These are phyloP conservation scores for Platanthera guangdongensis DNA, from an alignment of 106 monocot species.

Conservation along the genomic window DNA sequence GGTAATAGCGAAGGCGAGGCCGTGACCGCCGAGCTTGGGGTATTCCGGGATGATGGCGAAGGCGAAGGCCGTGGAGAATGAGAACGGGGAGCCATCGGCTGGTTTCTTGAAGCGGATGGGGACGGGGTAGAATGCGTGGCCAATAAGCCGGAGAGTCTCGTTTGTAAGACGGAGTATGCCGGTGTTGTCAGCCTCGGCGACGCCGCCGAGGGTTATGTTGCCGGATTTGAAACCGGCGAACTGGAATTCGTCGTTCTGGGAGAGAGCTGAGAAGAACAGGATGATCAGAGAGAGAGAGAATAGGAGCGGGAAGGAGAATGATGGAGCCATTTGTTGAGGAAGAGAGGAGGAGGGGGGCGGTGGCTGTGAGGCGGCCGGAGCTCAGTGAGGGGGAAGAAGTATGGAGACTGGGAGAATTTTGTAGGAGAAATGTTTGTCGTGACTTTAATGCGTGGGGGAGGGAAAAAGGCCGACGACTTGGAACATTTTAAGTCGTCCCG, in stretches of 20 bases:
- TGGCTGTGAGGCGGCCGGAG: background rate
- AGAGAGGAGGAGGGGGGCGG: background rate
- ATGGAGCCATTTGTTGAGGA: background rate
- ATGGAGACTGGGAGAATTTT: background rate
- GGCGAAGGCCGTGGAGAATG: slow-evolving; percentile 15
- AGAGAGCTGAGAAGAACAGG: background rate
- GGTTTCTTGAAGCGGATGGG: slow-evolving; percentile 19
- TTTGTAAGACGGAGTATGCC: slow-evolving; percentile 19
- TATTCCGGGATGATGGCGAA: slow-evolving; percentile 14
- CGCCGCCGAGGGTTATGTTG: slow-evolving; percentile 16
- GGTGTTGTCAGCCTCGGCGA: background rate
- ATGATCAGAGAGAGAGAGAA: background rate
- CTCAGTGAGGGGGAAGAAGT: background rate
- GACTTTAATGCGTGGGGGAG: background rate
- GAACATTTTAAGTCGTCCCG: too few species aligned
- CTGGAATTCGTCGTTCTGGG: background rate
- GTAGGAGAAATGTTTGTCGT: background rate
- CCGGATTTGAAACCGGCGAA: slow-evolving; percentile 5
- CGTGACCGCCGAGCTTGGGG: slow-evolving; percentile 12
- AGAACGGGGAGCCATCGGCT: background rate
- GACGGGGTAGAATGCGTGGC: slow-evolving; percentile 15
- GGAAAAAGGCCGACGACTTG: too few species aligned
- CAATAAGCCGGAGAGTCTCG: slow-evolving; percentile 7
- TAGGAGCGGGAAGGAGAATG: background rate
- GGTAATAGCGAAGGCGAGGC: slow-evolving; percentile 11